A percentile compares a stretch with the other conserved stretches of the same genome.
Conservation (phyloP, 768 basidiomycete genomes). For the Hericium rajendrae region DNA sequence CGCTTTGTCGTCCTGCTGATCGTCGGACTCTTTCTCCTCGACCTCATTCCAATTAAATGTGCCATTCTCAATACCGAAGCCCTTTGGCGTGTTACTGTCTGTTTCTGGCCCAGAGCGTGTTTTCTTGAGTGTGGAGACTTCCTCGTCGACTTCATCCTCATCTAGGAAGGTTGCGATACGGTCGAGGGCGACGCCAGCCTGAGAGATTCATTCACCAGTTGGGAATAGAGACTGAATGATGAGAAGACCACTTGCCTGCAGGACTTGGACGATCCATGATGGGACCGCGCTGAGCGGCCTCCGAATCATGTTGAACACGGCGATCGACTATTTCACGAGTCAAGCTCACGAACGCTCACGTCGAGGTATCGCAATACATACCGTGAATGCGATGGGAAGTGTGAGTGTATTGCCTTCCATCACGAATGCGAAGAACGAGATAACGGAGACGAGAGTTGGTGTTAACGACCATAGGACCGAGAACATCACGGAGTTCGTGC, state of each 20-base stretch:
- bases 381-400: constrained; percentile 77
- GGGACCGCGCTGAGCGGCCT: constrained; percentile 77
- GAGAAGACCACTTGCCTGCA: constrained; percentile 18
- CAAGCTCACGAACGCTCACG: neutral
- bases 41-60: constrained; percentile 50
- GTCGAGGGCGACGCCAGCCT: constrained; percentile 43
- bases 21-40: constrained; percentile 27
- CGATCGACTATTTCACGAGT: constrained; percentile 42
- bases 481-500: constrained; percentile 67
- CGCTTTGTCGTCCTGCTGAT: constrained; percentile 10
- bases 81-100: constrained; percentile 19
- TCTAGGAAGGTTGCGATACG: constrained; percentile 51
- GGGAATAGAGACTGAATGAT: too few species aligned
- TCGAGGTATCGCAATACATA: constrained; percentile 22
- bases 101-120: constrained; percentile 16
- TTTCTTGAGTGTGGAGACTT: constrained; percentile 48
- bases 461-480: constrained; percentile 62
- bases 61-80: constrained; percentile 41
- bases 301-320: constrained; percentile 79
- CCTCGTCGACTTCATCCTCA: constrained; percentile 54
- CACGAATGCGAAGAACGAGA: constrained; percentile 70
- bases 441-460: constrained; percentile 71
- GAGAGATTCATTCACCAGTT: neutral
- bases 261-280: constrained; percentile 65
- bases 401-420: constrained; percentile 66